A percentile compares a stretch with the other conserved stretches of the same genome.
Evolutionary conservation across 345 rosid genomes (phyloP).

Genomic region (Leavenworthia alabamica): DNA sequence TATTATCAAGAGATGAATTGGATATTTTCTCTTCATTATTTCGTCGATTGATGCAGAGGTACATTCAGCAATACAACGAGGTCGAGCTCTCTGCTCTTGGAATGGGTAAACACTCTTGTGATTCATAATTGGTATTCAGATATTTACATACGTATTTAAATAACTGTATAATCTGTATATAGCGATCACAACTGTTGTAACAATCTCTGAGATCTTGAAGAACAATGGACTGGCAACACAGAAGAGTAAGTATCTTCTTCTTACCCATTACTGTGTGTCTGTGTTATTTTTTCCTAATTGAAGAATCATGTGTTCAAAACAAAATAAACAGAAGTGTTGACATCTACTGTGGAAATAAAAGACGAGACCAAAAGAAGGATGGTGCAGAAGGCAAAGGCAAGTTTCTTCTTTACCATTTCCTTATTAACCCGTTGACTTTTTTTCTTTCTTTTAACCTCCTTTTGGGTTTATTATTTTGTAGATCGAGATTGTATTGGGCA

Average conservation of each 20-base stretch:
- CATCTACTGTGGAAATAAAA: constrained; percentile 81
- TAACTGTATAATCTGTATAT: not conserved
- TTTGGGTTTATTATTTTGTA: not conserved
- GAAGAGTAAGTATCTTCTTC: constrained; percentile 50
- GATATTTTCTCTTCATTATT: no score
- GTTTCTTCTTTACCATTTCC: not conserved
- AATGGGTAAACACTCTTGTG: constrained; percentile 52
- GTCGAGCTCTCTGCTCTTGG: constrained; percentile 93
- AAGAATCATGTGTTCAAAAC: not conserved
- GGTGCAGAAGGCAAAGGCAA: constrained; percentile 85
- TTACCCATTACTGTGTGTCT: not conserved
- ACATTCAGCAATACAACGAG: constrained; percentile 80
- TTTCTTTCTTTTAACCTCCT: not conserved
- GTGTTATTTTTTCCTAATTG: not conserved
- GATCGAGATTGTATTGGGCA: constrained; percentile 77
- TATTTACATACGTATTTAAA: not conserved
- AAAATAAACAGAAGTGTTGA: constrained; percentile 52
- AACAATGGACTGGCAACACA: constrained; percentile 80
- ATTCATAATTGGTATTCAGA: no score
- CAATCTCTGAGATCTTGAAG: constrained; percentile 88
- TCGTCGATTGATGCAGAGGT: constrained; percentile 48
- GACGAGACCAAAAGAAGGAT: constrained; percentile 72
- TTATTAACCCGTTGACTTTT: not conserved
- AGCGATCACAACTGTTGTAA: constrained; percentile 76
- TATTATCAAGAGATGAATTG: no score